Base-by-base conservation (phyloP, 1,139 yeast genomes). In the Zhuliangozyma blackwelliae region DNA sequence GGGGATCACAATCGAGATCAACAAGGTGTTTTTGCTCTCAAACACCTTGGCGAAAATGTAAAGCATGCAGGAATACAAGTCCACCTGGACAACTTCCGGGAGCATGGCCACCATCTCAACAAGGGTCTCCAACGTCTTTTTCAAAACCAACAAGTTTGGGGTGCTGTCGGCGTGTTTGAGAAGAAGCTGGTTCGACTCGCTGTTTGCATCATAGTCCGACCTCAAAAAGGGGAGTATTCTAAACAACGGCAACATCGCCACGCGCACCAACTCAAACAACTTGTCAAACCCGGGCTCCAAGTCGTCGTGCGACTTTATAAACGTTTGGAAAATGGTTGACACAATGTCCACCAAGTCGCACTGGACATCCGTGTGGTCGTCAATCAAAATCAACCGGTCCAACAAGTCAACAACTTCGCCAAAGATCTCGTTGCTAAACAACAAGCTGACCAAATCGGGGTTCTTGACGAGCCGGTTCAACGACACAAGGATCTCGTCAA, bases 331-430 rank as follows among this genome's bases (percentile, higher is more conserved):
- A 42, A 67, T 55, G 6, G 72, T 68, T 30, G 72, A 65, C 1
- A 85, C 74, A 28, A 81, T 78, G 16, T 76, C 78, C 29, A 83
- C 65, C 9, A 86, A 65, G 5, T 71, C 59, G 11, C 68, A 52
- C 47, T 78, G 80, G 32, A 77, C 76, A 8, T 72, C 75, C 2
- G 65, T 56, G 32, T 72, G 70, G 7, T 83, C 68, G 40, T 67
- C 85, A 26, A 84, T 73, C 28, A 84, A 59, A 11, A 85, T 73
- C 31, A 86, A 63, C 36, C 96, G 68, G 51, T 87, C 95, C 44
- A 92, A 66, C 25, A 88, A 63, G 46, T 86, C 95, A 37, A 87
- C 65, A 5, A 82, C 69, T 55, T 92, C 98, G 5, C 75, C 75
- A 57, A 87, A 86, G 1, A 88, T 76, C 13, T 74, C 79, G 44